Evolutionary conservation across 257 asterid genomes (phyloP).

Genomic region (Oldenlandia corymbosa): DNA sequence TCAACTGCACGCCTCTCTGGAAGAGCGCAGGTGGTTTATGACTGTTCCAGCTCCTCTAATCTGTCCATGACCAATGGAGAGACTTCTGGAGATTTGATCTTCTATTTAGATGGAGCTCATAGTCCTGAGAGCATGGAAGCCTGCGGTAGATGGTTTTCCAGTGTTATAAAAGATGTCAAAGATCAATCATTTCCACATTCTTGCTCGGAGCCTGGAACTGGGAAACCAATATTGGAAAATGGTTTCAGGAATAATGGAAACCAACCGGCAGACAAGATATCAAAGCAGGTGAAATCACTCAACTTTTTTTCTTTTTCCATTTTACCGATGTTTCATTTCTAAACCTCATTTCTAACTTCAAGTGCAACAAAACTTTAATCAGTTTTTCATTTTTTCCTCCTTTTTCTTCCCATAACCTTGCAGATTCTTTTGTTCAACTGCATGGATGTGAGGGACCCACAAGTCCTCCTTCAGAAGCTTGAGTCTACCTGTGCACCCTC

Average conservation of each 20-base stretch:
- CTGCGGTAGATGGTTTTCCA: conserved; percentile 81
- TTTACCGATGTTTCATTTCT: too few relatives aligned
- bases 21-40: conserved; percentile 67
- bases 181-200: conserved; percentile 21
- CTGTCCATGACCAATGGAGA: conserved; percentile 21
- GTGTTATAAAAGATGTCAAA: conserved; percentile 43
- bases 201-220: conserved; percentile 21
- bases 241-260: conserved; percentile 27
- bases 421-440: conserved; percentile 91
- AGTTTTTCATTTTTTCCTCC: not conserved
- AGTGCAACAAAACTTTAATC: too few relatives aligned
- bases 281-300: conserved; percentile 70
- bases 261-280: conserved; percentile 26
- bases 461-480: conserved; percentile 65
- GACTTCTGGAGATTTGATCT: conserved; percentile 55
- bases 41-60: conserved; percentile 30
- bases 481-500: conserved; percentile 68
- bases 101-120: conserved; percentile 92
- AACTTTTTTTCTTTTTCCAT: not conserved
- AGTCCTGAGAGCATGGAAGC: conserved; percentile 98
- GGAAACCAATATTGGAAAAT: conserved; percentile 25
- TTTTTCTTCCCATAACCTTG: too few relatives aligned
- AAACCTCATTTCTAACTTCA: not conserved
- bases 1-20: conserved; percentile 78
- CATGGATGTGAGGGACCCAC: conserved; percentile 95